Percentiles rank a stretch among this genome's conserved stretches.
Evolutionary conservation across 2,329 filamentous ascomycete genomes (phyloP).

Genomic region (Botrytis pseudocinerea): DNA sequence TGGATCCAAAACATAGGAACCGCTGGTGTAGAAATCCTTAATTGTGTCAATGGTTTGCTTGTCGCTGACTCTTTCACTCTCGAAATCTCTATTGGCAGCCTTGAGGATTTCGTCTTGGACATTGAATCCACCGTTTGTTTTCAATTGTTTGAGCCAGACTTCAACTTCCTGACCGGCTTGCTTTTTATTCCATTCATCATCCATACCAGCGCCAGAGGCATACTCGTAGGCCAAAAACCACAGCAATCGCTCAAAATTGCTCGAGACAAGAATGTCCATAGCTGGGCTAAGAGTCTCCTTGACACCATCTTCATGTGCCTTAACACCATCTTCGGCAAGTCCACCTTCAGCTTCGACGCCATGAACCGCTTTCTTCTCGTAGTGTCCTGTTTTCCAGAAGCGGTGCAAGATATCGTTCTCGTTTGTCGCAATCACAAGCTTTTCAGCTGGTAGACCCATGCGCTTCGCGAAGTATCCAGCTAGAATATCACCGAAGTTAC

Average conservation of each 20-base stretch:
- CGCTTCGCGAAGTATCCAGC: constrained; percentile 88
- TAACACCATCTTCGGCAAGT: constrained; percentile 55
- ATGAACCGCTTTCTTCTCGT: constrained; percentile 77
- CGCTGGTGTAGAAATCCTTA: constrained; percentile 51
- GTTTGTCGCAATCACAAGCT: constrained; percentile 90
- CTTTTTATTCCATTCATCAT: constrained; percentile 65
- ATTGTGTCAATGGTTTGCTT: constrained; percentile 69
- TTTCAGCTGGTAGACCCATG: constrained; percentile 86
- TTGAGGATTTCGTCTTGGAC: constrained; percentile 74
- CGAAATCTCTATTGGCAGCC: constrained; percentile 72
- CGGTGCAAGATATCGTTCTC: constrained; percentile 96
- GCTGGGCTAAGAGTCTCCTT: constrained; percentile 92
- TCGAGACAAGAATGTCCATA: constrained; percentile 96
- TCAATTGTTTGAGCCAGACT: constrained; percentile 77
- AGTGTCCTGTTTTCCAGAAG: constrained; percentile 88
- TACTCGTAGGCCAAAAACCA: constrained; percentile 88
- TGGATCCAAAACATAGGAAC: constrained; percentile 80
- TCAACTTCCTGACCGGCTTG: constrained; percentile 75
- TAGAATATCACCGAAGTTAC: constrained; percentile 95
- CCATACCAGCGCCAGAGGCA: constrained; percentile 58
- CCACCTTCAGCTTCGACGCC: constrained; percentile 58
- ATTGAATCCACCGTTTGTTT: constrained; percentile 77
- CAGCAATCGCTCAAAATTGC: constrained; percentile 93
- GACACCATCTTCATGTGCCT: constrained; percentile 69
- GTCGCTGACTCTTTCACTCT: constrained; percentile 73